phyloP scores from a whole-genome alignment of 2,329 filamentous ascomycete genomes.

The Ophiostoma montium region DNA sequence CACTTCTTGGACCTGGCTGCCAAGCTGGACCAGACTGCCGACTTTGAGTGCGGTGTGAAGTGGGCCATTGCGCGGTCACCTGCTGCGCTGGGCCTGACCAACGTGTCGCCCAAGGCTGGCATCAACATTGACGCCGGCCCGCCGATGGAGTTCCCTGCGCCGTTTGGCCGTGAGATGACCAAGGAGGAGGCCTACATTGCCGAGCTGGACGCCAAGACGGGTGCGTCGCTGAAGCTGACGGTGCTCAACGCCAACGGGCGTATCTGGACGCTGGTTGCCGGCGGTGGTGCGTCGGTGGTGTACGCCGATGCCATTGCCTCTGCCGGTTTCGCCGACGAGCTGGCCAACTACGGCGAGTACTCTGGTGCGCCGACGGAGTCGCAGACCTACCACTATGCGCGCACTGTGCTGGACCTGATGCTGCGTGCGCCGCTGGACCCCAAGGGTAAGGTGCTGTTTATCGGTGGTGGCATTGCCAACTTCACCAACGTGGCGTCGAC shows the following conservation, averaged over 20 bases:
- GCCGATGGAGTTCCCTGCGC: constrained; percentile 97
- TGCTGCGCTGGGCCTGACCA: constrained; percentile 64
- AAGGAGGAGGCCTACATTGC: constrained; percentile 99
- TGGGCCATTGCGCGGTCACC: constrained; percentile 94
- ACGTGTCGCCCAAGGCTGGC: constrained; percentile 45
- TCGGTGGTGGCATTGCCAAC: constrained; percentile 99
- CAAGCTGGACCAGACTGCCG: constrained; percentile 97
- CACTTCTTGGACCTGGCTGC: constrained; percentile 97
- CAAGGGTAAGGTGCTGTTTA: constrained; percentile 97
- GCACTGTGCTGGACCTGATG: constrained; percentile 94
- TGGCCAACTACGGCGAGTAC: constrained; percentile 99
- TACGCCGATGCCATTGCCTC: constrained; percentile 98
- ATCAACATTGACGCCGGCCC: constrained; percentile 91
- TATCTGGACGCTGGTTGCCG: constrained; percentile 95
- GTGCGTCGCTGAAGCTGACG: constrained; percentile 95
- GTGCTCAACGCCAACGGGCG: constrained; percentile 84
- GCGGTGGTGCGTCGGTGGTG: constrained; percentile 98
- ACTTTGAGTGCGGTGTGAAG: constrained; percentile 98
- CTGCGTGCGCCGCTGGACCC: constrained; percentile 72
- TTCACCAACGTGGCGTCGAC: constrained; percentile 99
- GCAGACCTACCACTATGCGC: constrained; percentile 97
- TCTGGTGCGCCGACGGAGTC: constrained; percentile 97
- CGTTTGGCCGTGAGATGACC: constrained; percentile 94
- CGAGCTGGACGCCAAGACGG: constrained; percentile 97
- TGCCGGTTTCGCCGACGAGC: constrained; percentile 83